phyloP scores from a whole-genome alignment of 2,329 filamentous ascomycete genomes.

The Pseudogymnoascus sp. region DNA sequence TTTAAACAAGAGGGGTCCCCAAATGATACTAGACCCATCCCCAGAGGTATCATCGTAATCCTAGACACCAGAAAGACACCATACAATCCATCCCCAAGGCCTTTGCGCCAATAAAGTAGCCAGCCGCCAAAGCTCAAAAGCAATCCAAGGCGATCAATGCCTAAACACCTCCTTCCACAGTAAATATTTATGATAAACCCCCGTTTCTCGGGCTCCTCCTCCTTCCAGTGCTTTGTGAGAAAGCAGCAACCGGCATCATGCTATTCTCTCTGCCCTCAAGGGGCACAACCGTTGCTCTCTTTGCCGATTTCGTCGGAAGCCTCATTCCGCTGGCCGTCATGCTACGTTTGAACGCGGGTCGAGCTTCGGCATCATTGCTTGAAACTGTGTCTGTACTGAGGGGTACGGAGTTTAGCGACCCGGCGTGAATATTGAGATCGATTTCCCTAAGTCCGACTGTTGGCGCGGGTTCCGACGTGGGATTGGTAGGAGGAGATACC shows the following conservation, averaged over 20 bases:
- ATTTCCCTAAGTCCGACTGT: conserved; percentile 41
- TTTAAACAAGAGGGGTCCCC: not conserved
- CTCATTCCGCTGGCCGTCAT: conserved; percentile 31
- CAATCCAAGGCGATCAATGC: not conserved
- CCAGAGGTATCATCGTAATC: not conserved
- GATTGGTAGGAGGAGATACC: conserved; percentile 2
- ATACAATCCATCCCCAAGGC: not conserved
- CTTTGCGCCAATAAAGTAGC: conserved; percentile 4
- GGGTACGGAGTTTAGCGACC: conserved; percentile 19
- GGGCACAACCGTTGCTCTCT: conserved; percentile 33
- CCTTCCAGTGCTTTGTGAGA: conserved; percentile 25
- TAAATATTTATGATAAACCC: not conserved
- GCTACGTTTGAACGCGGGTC: conserved; percentile 22
- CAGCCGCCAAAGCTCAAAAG: not conserved
- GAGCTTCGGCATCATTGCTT: not conserved
- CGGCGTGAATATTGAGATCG: conserved; percentile 39
- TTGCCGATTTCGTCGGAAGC: conserved; percentile 35
- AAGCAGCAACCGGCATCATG: conserved; percentile 14
- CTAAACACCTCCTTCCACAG: not conserved
- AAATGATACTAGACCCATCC: not conserved
- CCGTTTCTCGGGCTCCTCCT: conserved; percentile 25
- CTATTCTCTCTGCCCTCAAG: conserved; percentile 40
- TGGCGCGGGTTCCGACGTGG: conserved; percentile 28
- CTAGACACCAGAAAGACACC: conserved; percentile 5
- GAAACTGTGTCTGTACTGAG: not conserved